Evolutionary conservation across 73 alveolate species (phyloP).

Genomic region (Blepharisma stoltei): DNA sequence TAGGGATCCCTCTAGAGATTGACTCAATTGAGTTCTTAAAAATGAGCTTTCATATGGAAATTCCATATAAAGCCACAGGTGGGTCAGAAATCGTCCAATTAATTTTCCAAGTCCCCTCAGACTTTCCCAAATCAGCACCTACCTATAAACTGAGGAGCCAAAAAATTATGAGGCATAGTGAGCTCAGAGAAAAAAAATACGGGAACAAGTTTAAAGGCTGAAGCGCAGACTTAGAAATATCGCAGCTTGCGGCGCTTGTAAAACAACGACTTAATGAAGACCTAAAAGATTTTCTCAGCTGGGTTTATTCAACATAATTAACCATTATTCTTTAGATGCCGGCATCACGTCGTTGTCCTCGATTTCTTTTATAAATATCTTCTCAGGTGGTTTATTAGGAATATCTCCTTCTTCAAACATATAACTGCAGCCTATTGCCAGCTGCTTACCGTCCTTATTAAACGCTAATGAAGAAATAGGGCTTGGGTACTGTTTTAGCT

Average conservation of each 20-base stretch:
- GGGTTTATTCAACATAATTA: too few species aligned
- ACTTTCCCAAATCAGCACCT: slow-evolving; percentile 1
- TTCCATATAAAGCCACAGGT: not conserved
- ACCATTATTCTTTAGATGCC: too few species aligned
- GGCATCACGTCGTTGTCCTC: not conserved
- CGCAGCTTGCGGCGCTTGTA: too few species aligned
- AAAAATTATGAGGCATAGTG: slow-evolving; percentile 10
- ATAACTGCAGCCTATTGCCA: slow-evolving; percentile 27
- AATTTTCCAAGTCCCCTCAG: not conserved
- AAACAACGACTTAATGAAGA: too few species aligned
- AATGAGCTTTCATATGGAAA: not conserved
- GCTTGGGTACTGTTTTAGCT: slow-evolving; percentile 28
- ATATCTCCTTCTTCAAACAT: slow-evolving; percentile 36
- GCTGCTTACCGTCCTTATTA: not conserved
- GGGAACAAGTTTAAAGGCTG: too few species aligned
- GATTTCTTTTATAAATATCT: not conserved
- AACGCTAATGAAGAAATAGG: slow-evolving; percentile 26
- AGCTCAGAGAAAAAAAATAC: slow-evolving; percentile 7
- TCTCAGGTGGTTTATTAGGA: slow-evolving; percentile 26
- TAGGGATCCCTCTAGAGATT: slow-evolving; percentile 15
- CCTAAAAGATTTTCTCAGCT: too few species aligned
- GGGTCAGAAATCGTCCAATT: not conserved
- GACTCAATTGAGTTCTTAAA: not conserved
- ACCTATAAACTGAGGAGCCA: not conserved
- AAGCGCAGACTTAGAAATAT: too few species aligned